Evolutionary conservation across 345 rosid genomes (phyloP), one percentile per base, ranked within the genome.

Genomic region (Hibiscus trionum): DNA sequence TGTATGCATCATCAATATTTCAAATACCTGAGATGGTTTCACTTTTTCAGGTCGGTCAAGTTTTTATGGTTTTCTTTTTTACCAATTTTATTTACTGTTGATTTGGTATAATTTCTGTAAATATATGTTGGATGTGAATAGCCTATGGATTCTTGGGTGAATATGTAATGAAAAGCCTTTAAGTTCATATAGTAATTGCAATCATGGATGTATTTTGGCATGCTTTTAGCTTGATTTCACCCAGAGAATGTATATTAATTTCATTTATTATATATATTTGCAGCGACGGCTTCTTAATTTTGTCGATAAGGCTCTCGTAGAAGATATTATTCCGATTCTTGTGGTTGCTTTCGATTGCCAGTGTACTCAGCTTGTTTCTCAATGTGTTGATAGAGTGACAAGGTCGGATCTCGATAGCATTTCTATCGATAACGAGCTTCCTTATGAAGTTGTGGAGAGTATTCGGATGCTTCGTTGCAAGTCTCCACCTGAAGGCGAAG

Each of bases 301-400:
- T 73, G 89, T 89, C 26, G 87, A 78, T 76, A 94, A 90, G 82
- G 88, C 97, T 67, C 77, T 77, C 73, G 91, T 86, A 4, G 97
- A 94, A 72, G 88, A 92, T 77, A 84, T 94, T 53, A 77, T 94
- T 70, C 88, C 96, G 1, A 92, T 94, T 71, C 93, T 92, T 26
- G 79, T 82, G 75, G 97, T 79, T 69, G 96, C 97, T 63, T 90
- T 85, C 80, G 91, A 86, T 75, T 94, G 99, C 78, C 85, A 89
- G 75, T 78, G 80, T 73, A 78, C 65, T 74, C 93, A 88, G 77
- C 97, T 94, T 76, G 80, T 86, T 67, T 77, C 75, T 61, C 93
- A 83, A 26, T 94, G 99, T 76, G 78, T 85, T 37, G 93, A 91
- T 70, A 88, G 92, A 84, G 88, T 94, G 47, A 90, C 92, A 19